Percentiles rank a stretch among this genome's conserved stretches.
Conservation (phyloP, 495 filamentous ascomycete genomes). For the Parathielavia hyrcaniae region DNA sequence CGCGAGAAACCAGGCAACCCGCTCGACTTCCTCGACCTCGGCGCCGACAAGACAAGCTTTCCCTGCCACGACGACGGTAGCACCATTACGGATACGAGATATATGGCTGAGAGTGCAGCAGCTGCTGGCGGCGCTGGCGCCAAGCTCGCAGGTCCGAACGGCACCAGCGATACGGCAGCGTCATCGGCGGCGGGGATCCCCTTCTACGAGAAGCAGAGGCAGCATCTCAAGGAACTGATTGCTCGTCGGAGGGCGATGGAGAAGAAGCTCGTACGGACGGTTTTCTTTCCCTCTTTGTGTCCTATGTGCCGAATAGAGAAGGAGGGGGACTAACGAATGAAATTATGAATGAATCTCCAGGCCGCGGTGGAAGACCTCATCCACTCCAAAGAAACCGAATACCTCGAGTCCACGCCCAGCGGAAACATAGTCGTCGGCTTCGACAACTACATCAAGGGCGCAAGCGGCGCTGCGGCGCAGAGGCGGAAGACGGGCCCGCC, state of each 20-base stretch:
- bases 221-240: slow-evolving; percentile 46
- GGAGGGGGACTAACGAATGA: background rate
- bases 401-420: slow-evolving; percentile 80
- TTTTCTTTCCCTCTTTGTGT: background rate
- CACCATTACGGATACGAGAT: background rate
- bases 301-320: background rate
- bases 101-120: slow-evolving; percentile 49
- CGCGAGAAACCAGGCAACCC: background rate
- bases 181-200: slow-evolving; percentile 37
- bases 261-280: slow-evolving; percentile 37
- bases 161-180: slow-evolving; percentile 20
- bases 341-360: slow-evolving; percentile 14
- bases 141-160: slow-evolving; percentile 21
- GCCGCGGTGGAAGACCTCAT: slow-evolving; percentile 67
- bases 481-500: slow-evolving; percentile 46
- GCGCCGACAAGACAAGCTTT: background rate
- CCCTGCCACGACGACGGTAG: background rate
- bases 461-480: slow-evolving; percentile 41
- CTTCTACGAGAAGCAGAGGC: slow-evolving; percentile 47
- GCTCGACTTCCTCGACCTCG: background rate
- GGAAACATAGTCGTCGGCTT: slow-evolving; percentile 98
- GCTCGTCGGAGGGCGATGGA: slow-evolving; percentile 40
- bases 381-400: slow-evolving; percentile 71
- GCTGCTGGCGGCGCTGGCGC: slow-evolving; percentile 28
- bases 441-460: slow-evolving; percentile 93